These are phyloP conservation scores for Sugiyamaella japonica DNA, from an alignment of 1,139 yeast species.

Conservation along the genomic window DNA sequence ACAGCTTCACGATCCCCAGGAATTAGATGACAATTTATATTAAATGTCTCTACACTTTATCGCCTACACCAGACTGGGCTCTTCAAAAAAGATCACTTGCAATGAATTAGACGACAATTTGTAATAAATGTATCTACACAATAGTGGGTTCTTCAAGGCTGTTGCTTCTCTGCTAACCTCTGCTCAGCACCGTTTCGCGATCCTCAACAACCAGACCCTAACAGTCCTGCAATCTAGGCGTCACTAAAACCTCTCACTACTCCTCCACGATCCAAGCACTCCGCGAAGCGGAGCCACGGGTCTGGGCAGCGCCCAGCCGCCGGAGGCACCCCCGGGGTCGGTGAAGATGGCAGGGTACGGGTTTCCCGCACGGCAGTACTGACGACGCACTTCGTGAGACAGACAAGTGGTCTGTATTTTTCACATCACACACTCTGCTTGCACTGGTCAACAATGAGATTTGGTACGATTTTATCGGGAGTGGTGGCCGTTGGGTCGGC, in stretches of 20 bases:
- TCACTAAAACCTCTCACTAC: too few relatives aligned
- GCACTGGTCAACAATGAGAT: conserved; percentile 6
- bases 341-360: not conserved
- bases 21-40: conserved; percentile 5
- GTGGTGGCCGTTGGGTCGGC: conserved; percentile 11
- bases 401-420: not conserved
- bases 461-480: conserved; percentile 7
- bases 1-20: conserved; percentile 9
- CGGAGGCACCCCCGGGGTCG: not conserved
- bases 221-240: too few relatives aligned
- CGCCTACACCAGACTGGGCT: too few relatives aligned
- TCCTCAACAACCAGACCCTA: too few relatives aligned
- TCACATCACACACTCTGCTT: too few relatives aligned
- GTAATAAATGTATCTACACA: not conserved
- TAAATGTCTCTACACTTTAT: conserved; percentile 1
- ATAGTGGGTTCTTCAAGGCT: too few relatives aligned
- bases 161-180: too few relatives aligned
- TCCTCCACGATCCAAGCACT: not conserved
- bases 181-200: too few relatives aligned
- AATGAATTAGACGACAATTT: conserved; percentile 3
- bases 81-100: too few relatives aligned
- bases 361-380: not conserved
- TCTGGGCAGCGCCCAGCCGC: conserved; percentile 3
- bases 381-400: not conserved
- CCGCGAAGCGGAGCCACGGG: conserved; percentile 1